Percentiles rank a stretch among this genome's conserved stretches.
Conservation (phyloP, 306 rosid species). For the Comarum palustre region DNA sequence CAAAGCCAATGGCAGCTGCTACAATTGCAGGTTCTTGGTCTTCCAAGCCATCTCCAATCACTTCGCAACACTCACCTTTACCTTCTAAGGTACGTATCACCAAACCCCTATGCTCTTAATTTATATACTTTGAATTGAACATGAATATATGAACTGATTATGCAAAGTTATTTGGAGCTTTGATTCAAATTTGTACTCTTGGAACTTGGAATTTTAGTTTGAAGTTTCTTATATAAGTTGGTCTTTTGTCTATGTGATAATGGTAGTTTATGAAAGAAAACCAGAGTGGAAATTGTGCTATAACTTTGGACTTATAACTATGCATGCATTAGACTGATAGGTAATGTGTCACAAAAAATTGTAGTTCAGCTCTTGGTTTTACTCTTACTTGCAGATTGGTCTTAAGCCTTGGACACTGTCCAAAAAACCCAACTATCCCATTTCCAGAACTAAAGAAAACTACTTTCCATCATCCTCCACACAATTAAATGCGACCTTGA, state of each 20-base stretch:
- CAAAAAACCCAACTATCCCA: conserved; percentile 28
- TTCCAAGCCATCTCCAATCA: conserved; percentile 20
- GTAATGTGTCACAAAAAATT: neutral
- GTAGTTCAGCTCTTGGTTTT: conserved; percentile 12
- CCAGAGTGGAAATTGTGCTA: neutral
- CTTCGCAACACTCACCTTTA: conserved; percentile 23
- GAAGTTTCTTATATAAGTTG: neutral
- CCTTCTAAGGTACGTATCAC: conserved; percentile 39
- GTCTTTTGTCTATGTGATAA: neutral
- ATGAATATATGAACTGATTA: neutral
- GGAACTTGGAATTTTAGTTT: neutral
- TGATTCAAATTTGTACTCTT: neutral
- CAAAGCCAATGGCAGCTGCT: conserved; percentile 36
- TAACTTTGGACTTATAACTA: neutral
- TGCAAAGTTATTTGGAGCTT: neutral
- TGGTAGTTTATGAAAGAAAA: neutral
- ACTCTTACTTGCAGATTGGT: conserved; percentile 30
- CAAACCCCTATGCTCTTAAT: neutral
- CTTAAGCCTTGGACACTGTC: conserved; percentile 24
- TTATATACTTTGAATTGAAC: neutral
- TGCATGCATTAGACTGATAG: neutral
- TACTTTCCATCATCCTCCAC: conserved; percentile 25
- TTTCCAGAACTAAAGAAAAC: conserved; percentile 21
- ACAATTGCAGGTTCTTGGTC: conserved; percentile 33
- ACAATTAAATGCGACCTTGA: conserved; percentile 49